These are phyloP conservation scores for Blastobotrys persicus DNA, from an alignment of 1,139 yeast genomes.

Conservation along the genomic window DNA sequence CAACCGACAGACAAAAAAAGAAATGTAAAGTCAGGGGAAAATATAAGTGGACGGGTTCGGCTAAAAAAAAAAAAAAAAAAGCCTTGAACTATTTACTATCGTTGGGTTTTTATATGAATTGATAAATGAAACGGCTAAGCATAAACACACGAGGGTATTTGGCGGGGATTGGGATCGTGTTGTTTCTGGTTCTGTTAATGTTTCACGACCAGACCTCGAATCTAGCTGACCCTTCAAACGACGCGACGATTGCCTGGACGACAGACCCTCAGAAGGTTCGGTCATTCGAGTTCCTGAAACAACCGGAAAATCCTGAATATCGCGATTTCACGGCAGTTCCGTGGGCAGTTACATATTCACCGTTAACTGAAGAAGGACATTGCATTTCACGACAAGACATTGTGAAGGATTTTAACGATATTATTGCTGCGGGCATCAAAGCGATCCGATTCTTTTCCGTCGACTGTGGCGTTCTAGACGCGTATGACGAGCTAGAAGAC, in stretches of 20 bases:
- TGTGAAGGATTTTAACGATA: conserved; percentile 54
- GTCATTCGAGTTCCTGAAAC: background rate
- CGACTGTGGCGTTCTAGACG: conserved; percentile 30
- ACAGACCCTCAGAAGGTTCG: background rate
- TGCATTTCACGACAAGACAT: conserved; percentile 67
- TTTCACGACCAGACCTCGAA: conserved; percentile 3
- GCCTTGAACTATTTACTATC: too few relatives aligned
- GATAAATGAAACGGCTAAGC: conserved; percentile 1
- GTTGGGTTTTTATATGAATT: too few relatives aligned
- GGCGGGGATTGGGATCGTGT: background rate
- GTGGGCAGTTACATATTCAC: conserved; percentile 78
- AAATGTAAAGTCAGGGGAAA: background rate
- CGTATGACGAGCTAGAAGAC: conserved; percentile 15
- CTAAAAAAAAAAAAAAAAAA: too few relatives aligned
- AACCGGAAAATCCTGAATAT: background rate
- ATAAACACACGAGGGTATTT: conserved; percentile 2
- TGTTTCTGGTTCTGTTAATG: background rate
- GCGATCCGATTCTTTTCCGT: conserved; percentile 28
- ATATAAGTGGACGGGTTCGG: background rate
- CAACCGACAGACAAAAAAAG: background rate
- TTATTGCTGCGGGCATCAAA: conserved; percentile 41
- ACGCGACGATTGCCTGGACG: conserved; percentile 7
- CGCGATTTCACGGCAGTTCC: conserved; percentile 35
- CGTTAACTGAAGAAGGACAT: conserved; percentile 66
- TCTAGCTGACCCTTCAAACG: conserved; percentile 2